These are phyloP conservation scores for Nannizziopsis barbatae DNA, from an alignment of 2,329 filamentous ascomycete genomes.

Conservation along the genomic window DNA sequence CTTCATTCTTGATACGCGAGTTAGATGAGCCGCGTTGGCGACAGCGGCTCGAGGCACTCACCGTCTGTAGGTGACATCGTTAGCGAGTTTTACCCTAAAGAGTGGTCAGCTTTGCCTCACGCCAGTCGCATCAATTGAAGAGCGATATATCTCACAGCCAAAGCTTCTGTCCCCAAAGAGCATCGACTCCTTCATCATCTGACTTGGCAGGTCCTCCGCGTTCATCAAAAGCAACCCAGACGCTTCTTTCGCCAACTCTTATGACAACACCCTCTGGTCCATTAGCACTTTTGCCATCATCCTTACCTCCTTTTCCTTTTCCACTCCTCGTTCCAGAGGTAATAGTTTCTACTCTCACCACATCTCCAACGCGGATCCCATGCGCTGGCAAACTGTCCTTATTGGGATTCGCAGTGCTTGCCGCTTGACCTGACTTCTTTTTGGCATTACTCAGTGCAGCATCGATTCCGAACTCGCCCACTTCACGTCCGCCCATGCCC, in stretches of 20 bases:
- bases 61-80: conserved; percentile 56
- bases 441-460: conserved; percentile 42
- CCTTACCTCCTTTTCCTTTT: conserved; percentile 25
- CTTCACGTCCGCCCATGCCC: conserved; percentile 79
- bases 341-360: conserved; percentile 36
- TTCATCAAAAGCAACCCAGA: conserved; percentile 38
- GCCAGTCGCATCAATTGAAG: neutral
- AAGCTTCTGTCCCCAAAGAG: conserved; percentile 46
- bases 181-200: conserved; percentile 35
- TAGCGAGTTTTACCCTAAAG: conserved; percentile 52
- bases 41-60: conserved; percentile 22
- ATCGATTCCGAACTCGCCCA: conserved; percentile 67
- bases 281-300: conserved; percentile 25
- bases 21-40: neutral
- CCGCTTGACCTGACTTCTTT: conserved; percentile 14
- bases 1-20: conserved; percentile 42
- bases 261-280: conserved; percentile 39
- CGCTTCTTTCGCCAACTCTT: conserved; percentile 31
- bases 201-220: conserved; percentile 28
- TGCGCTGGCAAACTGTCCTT: conserved; percentile 31
- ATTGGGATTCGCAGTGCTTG: conserved; percentile 24
- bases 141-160: conserved; percentile 46
- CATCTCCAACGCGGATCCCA: conserved; percentile 39
- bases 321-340: conserved; percentile 17
- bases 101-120: conserved; percentile 8